Conservation (phyloP, 768 basidiomycete species). For the Candolleomyces eurysporus region DNA sequence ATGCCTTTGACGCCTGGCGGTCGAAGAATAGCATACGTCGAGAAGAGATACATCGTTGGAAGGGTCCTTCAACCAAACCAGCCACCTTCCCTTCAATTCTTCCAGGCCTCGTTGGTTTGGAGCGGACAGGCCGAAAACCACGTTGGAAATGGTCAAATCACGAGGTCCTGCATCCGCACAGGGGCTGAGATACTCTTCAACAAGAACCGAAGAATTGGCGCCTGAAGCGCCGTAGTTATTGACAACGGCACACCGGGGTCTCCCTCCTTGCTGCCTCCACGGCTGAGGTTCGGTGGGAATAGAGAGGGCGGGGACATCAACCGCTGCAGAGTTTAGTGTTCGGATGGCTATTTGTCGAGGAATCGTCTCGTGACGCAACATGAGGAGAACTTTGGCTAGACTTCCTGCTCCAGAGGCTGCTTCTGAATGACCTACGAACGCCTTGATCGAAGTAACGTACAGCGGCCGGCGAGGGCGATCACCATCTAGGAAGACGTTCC, state of each 20-base stretch:
- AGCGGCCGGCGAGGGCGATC: constrained; percentile 50
- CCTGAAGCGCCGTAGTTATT: constrained; percentile 80
- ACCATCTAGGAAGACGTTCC: constrained; percentile 43
- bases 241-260: constrained; percentile 52
- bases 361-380: constrained; percentile 56
- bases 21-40: constrained; percentile 67
- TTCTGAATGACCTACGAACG: constrained; percentile 74
- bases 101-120: constrained; percentile 49
- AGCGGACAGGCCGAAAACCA: constrained; percentile 64
- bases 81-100: constrained; percentile 42
- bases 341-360: constrained; percentile 60
- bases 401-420: constrained; percentile 74
- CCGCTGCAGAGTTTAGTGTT: constrained; percentile 56
- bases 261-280: constrained; percentile 40
- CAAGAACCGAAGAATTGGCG: constrained; percentile 59
- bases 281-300: constrained; percentile 39
- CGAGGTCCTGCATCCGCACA: not conserved
- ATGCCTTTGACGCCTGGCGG: constrained; percentile 61
- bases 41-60: constrained; percentile 25
- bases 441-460: constrained; percentile 68
- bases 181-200: constrained; percentile 44
- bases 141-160: constrained; percentile 10
- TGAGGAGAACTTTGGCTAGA: constrained; percentile 68
- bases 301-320: constrained; percentile 38
- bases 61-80: constrained; percentile 44